Percentiles rank a stretch among this genome's conserved stretches.
These are phyloP conservation scores for Fagopyrum esculentum DNA, from an alignment of 148 eudicot genomes.

Conservation along the genomic window DNA sequence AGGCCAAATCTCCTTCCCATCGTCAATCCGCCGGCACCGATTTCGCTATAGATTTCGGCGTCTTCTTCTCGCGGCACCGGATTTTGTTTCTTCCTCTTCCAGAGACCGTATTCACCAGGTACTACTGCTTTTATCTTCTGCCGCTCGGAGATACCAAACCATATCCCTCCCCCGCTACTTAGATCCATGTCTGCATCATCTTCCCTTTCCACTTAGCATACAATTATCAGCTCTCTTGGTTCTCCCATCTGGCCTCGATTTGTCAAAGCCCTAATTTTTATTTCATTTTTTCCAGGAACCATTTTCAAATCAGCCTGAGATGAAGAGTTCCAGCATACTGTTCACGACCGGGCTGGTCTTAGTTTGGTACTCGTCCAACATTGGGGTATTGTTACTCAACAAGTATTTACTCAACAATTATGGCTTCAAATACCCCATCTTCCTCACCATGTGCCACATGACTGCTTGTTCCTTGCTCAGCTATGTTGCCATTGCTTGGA, in stretches of 20 bases:
- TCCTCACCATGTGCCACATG: conserved; percentile 30
- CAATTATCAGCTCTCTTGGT: not conserved
- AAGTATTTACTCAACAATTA: conserved; percentile 24
- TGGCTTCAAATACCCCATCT: conserved; percentile 26
- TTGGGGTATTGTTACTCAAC: conserved; percentile 26
- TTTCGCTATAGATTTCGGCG: no score
- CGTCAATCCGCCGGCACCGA: no score
- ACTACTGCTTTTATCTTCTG: no score
- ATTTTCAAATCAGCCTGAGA: not conserved
- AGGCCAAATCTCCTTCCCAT: no score
- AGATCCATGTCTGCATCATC: not conserved
- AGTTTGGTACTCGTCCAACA: conserved; percentile 26
- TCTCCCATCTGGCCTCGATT: not conserved
- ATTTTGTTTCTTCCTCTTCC: no score
- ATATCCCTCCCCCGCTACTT: not conserved
- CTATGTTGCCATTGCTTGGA: conserved; percentile 24
- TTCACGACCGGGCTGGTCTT: conserved; percentile 12
- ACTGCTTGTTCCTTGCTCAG: conserved; percentile 24
- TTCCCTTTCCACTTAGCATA: not conserved
- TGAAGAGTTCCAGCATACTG: conserved; percentile 13
- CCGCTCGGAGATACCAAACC: no score
- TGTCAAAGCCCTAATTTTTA: not conserved
- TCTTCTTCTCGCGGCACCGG: no score
- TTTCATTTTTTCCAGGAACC: not conserved
- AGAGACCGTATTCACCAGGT: no score